Evolutionary conservation across 805 yeast species (phyloP).

Genomic region (Candida krabiensis): DNA sequence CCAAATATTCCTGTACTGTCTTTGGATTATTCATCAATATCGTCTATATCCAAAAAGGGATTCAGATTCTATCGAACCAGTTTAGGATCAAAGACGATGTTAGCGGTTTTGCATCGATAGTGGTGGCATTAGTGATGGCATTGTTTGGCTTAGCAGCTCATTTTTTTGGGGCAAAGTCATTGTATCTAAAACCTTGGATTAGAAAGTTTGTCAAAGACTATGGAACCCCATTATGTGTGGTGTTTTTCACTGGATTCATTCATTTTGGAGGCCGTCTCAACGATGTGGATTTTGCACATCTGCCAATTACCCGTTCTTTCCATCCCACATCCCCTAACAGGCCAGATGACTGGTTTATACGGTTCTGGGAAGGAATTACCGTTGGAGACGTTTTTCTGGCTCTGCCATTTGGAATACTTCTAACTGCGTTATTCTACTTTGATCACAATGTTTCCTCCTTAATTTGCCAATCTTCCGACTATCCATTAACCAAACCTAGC

Average conservation of each 20-base stretch:
- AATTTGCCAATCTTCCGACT: constrained; percentile 85
- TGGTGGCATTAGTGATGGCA: constrained; percentile 73
- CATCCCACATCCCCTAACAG: constrained; percentile 61
- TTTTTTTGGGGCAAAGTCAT: constrained; percentile 59
- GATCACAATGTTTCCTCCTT: constrained; percentile 94
- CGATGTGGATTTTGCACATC: constrained; percentile 53
- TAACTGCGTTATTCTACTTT: constrained; percentile 85
- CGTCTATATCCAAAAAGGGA: constrained; percentile 87
- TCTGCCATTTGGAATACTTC: constrained; percentile 83
- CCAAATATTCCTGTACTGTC: constrained; percentile 84
- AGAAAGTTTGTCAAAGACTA: constrained; percentile 82
- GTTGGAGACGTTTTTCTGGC: constrained; percentile 85
- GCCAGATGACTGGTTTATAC: constrained; percentile 72
- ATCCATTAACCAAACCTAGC: constrained; percentile 80
- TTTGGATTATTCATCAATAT: constrained; percentile 90
- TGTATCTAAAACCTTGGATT: constrained; percentile 55
- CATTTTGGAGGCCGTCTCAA: constrained; percentile 82
- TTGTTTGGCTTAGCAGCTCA: constrained; percentile 67
- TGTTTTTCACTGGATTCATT: constrained; percentile 90
- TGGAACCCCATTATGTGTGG: constrained; percentile 77
- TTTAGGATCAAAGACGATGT: constrained; percentile 44
- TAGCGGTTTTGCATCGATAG: constrained; percentile 61
- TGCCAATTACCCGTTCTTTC: constrained; percentile 74
- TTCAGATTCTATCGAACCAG: constrained; percentile 75
- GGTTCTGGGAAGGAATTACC: constrained; percentile 66